Percentiles rank a stretch among this genome's conserved stretches.
Conservation (phyloP, 73 alveolate genomes). For the Breviolum minutum region DNA sequence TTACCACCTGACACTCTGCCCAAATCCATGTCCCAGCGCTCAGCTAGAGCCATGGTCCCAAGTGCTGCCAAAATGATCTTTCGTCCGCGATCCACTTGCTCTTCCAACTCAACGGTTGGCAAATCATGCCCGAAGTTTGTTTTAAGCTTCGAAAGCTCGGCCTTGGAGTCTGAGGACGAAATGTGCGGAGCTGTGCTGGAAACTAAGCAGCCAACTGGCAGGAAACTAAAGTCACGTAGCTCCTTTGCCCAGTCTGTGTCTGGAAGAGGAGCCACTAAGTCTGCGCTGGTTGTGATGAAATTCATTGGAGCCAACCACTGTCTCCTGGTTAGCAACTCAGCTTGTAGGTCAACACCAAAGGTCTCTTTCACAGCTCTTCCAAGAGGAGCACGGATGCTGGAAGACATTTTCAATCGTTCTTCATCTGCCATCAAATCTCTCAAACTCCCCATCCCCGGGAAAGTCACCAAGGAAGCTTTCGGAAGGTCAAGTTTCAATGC, state of each 20-base stretch:
- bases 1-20: slow-evolving; percentile 55
- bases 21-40: slow-evolving; percentile 82
- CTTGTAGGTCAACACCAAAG: slow-evolving; percentile 53
- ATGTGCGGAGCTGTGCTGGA: slow-evolving; percentile 49
- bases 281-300: slow-evolving; percentile 78
- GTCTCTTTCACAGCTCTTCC: neutral
- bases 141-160: neutral
- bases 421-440: neutral
- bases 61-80: slow-evolving; percentile 66
- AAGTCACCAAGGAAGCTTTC: slow-evolving; percentile 16
- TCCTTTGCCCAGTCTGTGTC: slow-evolving; percentile 26
- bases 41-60: slow-evolving; percentile 83
- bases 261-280: slow-evolving; percentile 24
- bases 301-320: slow-evolving; percentile 45
- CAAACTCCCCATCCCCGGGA: neutral
- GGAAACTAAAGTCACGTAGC: slow-evolving; percentile 4
- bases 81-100: slow-evolving; percentile 4
- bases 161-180: neutral
- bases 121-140: slow-evolving; percentile 32
- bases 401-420: neutral
- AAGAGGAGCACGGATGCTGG: neutral
- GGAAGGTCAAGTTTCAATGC: slow-evolving; percentile 19
- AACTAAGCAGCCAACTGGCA: slow-evolving; percentile 67
- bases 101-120: slow-evolving; percentile 33
- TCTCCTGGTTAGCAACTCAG: slow-evolving; percentile 49